phyloP scores from a whole-genome alignment of 169 alveolate genomes.

The Theileria parva region DNA sequence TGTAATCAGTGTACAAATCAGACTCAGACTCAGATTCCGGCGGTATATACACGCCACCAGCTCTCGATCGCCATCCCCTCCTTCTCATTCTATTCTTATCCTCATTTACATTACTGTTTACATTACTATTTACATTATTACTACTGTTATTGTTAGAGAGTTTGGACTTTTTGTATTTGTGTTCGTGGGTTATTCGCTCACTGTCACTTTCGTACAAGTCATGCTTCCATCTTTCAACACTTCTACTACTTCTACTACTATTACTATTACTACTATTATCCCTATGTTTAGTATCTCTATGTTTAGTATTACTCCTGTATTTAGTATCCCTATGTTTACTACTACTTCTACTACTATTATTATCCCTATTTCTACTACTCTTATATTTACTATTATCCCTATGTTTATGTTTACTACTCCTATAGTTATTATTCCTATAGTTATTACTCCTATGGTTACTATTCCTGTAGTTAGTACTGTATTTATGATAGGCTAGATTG shows the following conservation, averaged over 20 bases:
- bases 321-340: not conserved
- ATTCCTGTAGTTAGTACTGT: not conserved
- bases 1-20: constrained; percentile 33
- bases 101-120: not conserved
- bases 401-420: not conserved
- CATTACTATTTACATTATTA: not conserved
- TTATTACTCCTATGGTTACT: not conserved
- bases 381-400: constrained; percentile 3
- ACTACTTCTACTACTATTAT: not conserved
- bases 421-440: not conserved
- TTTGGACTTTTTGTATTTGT: not conserved
- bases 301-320: not conserved
- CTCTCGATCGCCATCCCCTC: constrained; percentile 62
- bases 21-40: constrained; percentile 29
- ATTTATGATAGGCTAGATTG: constrained; percentile 31
- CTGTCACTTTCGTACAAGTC: constrained; percentile 38
- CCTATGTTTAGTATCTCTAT: not conserved
- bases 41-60: constrained; percentile 67
- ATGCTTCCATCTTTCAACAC: constrained; percentile 46
- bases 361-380: not conserved
- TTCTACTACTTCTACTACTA: not conserved
- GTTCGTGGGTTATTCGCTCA: constrained; percentile 16
- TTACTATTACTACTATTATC: not conserved
- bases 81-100: constrained; percentile 4
- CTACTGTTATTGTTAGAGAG: not conserved